Evolutionary conservation across 306 rosid genomes (phyloP), one percentile per base, ranked within the genome.

Genomic region (Prunus fruticosa): DNA sequence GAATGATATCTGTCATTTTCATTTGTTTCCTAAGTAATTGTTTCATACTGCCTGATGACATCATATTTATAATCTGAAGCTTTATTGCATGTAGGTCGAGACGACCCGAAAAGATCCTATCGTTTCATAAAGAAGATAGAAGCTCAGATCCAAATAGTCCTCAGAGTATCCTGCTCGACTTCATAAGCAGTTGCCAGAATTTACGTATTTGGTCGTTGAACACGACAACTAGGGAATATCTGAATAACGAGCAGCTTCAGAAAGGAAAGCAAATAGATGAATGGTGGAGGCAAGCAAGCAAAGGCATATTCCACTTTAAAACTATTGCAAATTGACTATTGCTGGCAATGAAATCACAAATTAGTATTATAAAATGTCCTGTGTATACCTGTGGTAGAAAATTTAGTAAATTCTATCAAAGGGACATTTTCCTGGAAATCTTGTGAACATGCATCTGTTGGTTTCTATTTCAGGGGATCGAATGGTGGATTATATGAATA

Each of bases 231-330:
- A 88, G 99, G 84, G 99, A 95, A 76, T 91, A 89, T 86, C 83
- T 95, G 85, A 92, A 95, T 74, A 90, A 87, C 68, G 99, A 95
- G 84, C 99, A 95, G 73, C 97, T 95, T 78, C 99, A 95, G 73
- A 95, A 95, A 79, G 99, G 99, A 84, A 95, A 95, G 82, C 97
- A 92, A 85, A 95, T 95, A 78, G 99, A 95, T 87, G 99, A 92
- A 86, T 95, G 99, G 99, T 95, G 97, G 99, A 92, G 90, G 83
- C 97, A 91, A 86, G 96, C 93, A 9, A 90, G 86, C 88, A 92
- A 95, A 95, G 99, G 97, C 92, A 87, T 51, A 52, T 75, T 71
- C 64, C 70, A 23, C 12, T 83, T 34, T 28, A 20, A 13, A 72
- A 57, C 41, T 28, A 64, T 54, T 50, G 27, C 71, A 32, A 67